phyloP scores from a whole-genome alignment of 164 flowering plant genomes.

The Protea cynaroides region DNA sequence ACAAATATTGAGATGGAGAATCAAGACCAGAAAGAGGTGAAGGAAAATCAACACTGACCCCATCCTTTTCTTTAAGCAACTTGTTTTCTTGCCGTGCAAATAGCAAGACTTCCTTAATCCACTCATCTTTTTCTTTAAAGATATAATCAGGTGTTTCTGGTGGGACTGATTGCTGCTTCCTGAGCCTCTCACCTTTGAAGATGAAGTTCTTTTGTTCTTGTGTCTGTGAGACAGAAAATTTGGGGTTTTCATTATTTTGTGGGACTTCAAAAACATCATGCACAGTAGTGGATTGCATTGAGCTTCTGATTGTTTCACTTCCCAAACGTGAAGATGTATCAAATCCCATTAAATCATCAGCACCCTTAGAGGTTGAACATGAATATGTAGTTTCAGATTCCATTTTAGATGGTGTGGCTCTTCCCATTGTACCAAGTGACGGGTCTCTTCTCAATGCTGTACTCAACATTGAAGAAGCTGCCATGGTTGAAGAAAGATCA shows the following conservation, averaged over 20 bases:
- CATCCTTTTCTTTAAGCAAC: conserved; percentile 17
- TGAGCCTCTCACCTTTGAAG: conserved; percentile 24
- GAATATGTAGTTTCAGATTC: conserved; percentile 4
- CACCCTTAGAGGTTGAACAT: conserved; percentile 8
- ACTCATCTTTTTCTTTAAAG: conserved; percentile 22
- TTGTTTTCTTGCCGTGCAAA: conserved; percentile 16
- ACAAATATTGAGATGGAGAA: conserved; percentile 21
- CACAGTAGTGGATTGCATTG: conserved; percentile 21
- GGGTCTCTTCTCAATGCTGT: conserved; percentile 10
- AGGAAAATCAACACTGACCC: conserved; percentile 10
- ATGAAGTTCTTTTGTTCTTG: conserved; percentile 14
- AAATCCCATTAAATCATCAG: background rate
- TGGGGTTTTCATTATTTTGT: conserved; percentile 14
- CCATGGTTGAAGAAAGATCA: conserved; percentile 3
- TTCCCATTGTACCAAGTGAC: conserved; percentile 14
- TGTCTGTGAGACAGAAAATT: conserved; percentile 8
- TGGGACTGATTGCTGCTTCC: conserved; percentile 23
- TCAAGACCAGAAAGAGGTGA: conserved; percentile 8
- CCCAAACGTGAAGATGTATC: conserved; percentile 2
- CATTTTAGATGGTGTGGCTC: conserved; percentile 1
- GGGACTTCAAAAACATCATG: conserved; percentile 79
- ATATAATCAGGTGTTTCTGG: conserved; percentile 10
- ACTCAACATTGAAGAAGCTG: conserved; percentile 3
- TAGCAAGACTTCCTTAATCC: conserved; percentile 21
- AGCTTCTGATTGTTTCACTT: conserved; percentile 13